Percentiles rank a stretch among this genome's conserved stretches.
phyloP scores from a whole-genome alignment of 2,329 filamentous ascomycete genomes.

The Keithomyces neogunnii region DNA sequence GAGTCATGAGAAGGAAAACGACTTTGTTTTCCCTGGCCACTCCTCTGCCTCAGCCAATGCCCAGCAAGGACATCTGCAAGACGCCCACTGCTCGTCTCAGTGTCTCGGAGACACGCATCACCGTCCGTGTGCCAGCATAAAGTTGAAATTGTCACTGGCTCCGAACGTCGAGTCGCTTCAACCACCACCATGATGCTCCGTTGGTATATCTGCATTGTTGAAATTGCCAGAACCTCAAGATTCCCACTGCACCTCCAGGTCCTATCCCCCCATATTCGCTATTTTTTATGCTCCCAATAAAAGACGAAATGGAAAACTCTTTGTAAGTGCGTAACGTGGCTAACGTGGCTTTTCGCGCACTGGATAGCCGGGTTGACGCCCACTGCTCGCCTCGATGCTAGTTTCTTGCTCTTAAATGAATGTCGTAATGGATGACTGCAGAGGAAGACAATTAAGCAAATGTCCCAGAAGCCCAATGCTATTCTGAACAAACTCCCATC shows the following conservation, averaged over 20 bases:
- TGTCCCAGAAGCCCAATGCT: slow-evolving; percentile 18
- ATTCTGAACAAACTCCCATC: slow-evolving; percentile 8
- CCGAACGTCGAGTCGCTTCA: background rate
- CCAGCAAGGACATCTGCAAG: slow-evolving; percentile 5
- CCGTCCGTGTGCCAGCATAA: background rate
- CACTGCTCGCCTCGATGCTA: slow-evolving; percentile 5
- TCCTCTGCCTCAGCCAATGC: background rate
- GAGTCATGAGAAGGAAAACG: slow-evolving; percentile 1
- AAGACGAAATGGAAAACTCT: slow-evolving; percentile 1
- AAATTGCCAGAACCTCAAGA: slow-evolving; percentile 10
- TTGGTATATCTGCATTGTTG: slow-evolving; percentile 6
- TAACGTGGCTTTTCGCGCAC: background rate
- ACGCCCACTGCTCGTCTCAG: slow-evolving; percentile 19
- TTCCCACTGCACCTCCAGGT: slow-evolving; percentile 11
- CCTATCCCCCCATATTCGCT: background rate
- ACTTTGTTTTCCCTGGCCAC: no score
- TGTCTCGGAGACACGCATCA: slow-evolving; percentile 1
- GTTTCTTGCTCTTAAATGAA: background rate
- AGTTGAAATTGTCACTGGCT: background rate
- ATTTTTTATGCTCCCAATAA: background rate
- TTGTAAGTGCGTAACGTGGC: background rate
- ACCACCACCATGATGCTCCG: background rate
- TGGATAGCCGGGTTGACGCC: slow-evolving; percentile 3
- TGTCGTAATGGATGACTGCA: background rate
- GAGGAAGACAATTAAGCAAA: background rate